Percentiles rank a stretch among this genome's conserved stretches.
phyloP scores from a whole-genome alignment of 2,329 filamentous ascomycete species.

The Ophiostoma montium region DNA sequence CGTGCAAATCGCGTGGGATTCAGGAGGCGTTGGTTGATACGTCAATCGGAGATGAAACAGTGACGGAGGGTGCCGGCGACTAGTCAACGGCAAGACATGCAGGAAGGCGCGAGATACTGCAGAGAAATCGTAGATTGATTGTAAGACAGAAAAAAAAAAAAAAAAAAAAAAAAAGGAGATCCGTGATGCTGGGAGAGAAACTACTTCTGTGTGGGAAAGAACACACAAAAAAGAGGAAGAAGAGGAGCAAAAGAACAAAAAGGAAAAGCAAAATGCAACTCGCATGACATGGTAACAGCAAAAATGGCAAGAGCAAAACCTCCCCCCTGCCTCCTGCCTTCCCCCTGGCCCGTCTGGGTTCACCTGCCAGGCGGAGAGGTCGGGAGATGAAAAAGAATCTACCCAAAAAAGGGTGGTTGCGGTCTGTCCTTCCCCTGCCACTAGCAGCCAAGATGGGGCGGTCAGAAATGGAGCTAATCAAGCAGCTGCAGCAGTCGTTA shows the following conservation, averaged over 20 bases:
- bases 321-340: neutral
- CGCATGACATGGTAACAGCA: neutral
- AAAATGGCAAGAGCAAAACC: slow-evolving; percentile 1
- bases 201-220: too few relatives aligned
- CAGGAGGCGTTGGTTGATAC: too few relatives aligned
- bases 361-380: slow-evolving; percentile 7
- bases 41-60: too few relatives aligned
- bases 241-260: neutral
- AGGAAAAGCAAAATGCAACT: neutral
- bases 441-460: slow-evolving; percentile 6
- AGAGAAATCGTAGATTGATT: neutral
- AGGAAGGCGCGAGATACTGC: too few relatives aligned
- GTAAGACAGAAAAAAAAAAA: neutral
- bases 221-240: neutral
- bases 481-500: neutral
- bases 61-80: too few relatives aligned
- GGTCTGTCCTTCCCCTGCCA: slow-evolving; percentile 5
- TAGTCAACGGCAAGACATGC: too few relatives aligned
- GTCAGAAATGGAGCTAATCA: slow-evolving; percentile 6
- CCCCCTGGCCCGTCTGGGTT: too few relatives aligned
- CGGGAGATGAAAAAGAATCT: slow-evolving; percentile 1
- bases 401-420: neutral
- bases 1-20: neutral
- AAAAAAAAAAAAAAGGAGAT: neutral
- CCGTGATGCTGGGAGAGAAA: neutral